These are phyloP conservation scores for Kwoniella shandongensis DNA, from an alignment of 768 basidiomycete species.

Conservation along the genomic window DNA sequence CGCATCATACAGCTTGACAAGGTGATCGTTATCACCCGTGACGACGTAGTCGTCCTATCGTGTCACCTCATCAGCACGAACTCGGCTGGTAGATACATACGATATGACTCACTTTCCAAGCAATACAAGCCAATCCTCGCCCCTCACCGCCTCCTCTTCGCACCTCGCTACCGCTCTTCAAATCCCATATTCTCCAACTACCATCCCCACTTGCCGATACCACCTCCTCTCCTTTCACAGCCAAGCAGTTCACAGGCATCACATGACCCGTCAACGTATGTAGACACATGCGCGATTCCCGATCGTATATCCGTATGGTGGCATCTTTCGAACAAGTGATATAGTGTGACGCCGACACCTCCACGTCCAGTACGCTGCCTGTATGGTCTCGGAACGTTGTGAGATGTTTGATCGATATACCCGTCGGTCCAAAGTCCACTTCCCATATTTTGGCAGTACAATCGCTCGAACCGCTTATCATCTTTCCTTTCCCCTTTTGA, in stretches of 20 bases:
- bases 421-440: slow-evolving; percentile 11
- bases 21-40: slow-evolving; percentile 28
- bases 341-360: slow-evolving; percentile 13
- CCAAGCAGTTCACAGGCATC: slow-evolving; percentile 32
- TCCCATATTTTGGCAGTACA: slow-evolving; percentile 25
- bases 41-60: slow-evolving; percentile 31
- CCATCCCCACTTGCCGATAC: slow-evolving; percentile 34
- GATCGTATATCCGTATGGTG: slow-evolving; percentile 22
- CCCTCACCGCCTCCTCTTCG: slow-evolving; percentile 12
- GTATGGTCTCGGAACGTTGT: slow-evolving; percentile 24
- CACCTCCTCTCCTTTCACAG: slow-evolving; percentile 7
- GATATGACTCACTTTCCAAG: slow-evolving; percentile 29
- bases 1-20: slow-evolving; percentile 28
- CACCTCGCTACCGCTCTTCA: slow-evolving; percentile 11
- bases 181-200: slow-evolving; percentile 32
- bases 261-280: slow-evolving; percentile 19
- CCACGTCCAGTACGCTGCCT: slow-evolving; percentile 29
- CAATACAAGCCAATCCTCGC: slow-evolving; percentile 37
- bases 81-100: neutral
- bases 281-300: neutral
- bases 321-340: slow-evolving; percentile 34
- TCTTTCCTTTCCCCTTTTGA: slow-evolving; percentile 17
- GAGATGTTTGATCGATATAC: slow-evolving; percentile 2
- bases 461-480: slow-evolving; percentile 36
- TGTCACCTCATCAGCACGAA: neutral